These are phyloP conservation scores for Paramecium pentaurelia DNA, from an alignment of 73 alveolate species.

Conservation along the genomic window DNA sequence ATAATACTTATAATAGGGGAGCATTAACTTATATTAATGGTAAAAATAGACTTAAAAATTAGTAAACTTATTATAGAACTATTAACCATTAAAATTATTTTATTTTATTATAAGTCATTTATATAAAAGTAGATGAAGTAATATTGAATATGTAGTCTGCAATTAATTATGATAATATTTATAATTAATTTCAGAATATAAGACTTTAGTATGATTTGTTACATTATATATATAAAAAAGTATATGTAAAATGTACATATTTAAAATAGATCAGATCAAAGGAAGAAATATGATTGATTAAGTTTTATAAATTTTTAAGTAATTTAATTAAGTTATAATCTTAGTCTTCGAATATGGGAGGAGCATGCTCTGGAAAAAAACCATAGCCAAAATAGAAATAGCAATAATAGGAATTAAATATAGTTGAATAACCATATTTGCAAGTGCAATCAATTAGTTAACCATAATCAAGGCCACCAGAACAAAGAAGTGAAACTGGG, in stretches of 20 bases:
- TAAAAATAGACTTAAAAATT: not conserved
- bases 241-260: not conserved
- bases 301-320: not conserved
- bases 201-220: not conserved
- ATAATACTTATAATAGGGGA: no score
- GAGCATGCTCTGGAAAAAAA: not conserved
- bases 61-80: not conserved
- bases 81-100: not conserved
- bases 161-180: not conserved
- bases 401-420: not conserved
- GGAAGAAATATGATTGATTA: not conserved
- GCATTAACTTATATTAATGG: not conserved
- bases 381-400: not conserved
- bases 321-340: not conserved
- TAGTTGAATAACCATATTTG: slow-evolving; percentile 18
- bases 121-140: not conserved
- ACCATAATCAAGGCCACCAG: slow-evolving; percentile 11
- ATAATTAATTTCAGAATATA: not conserved
- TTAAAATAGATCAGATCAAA: not conserved
- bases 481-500: not conserved
- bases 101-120: not conserved
- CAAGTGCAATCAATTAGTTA: not conserved
- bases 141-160: not conserved
- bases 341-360: not conserved
- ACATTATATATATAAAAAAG: not conserved